Base-by-base conservation (phyloP, 169 alveolate genomes). In the Eimeria falciformis region DNA sequence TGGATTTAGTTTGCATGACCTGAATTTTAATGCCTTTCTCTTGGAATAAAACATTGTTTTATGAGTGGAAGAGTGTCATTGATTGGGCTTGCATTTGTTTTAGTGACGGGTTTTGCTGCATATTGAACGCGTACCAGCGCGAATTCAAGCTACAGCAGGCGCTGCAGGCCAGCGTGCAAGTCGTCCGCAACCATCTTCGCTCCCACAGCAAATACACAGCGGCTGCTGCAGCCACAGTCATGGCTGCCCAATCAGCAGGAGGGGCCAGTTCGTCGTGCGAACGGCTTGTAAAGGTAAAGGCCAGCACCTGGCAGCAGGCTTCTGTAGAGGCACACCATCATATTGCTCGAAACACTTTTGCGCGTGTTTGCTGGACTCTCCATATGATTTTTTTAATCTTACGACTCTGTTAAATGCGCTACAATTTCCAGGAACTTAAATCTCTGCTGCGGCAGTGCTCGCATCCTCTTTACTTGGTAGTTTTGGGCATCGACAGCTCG, bases 61-160 rank as follows among this genome's bases (percentile, higher is more conserved):
- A n/a, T n/a, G n/a, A n/a, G n/a, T n/a, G n/a, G n/a, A n/a, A n/a
- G n/a, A n/a, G n/a, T n/a, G n/a, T n/a, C n/a, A 27, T 45, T 4
- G 40, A 7, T 43, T 75, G 85, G 58, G 37, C 25, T 23, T 75
- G 62, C 62, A 50, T 75, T 46, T 2, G 66, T 4, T 43, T 9
- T 65, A 75, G 85, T 12, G 85, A 75, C 18, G 85, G 85, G 55
- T 75, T 75, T 75, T 75, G 85, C 85, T 75, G 62, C 85, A 47
- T 75, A 43, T 40, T 75, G 14, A 75, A 75, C 37, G 85, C 65
- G 9, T 75, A 75, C 56, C 85, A 75, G 18, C 85, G 85, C 43
- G 85, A 75, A 43, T 75, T 75, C 6, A 75, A 75, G 40, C 85
- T 75, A 21, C 62, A 37, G 23, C 85, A 75, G 85, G 85, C 85